These are phyloP conservation scores for Kodamaea jinghongensis DNA, from an alignment of 805 yeast species.

Conservation along the genomic window DNA sequence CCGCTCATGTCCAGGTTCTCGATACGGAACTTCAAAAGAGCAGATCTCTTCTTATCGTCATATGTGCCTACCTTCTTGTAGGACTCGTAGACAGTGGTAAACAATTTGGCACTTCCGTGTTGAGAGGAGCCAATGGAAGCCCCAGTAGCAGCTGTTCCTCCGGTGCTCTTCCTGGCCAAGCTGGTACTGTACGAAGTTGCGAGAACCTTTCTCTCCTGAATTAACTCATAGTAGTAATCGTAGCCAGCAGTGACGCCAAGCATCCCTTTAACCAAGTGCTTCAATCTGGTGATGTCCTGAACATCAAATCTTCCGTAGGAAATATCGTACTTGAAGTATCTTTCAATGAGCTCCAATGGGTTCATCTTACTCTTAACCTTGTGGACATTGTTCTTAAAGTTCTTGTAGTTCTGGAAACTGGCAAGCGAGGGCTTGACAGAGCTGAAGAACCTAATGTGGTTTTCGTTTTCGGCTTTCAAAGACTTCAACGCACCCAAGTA, in stretches of 20 bases:
- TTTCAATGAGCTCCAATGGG: conserved; percentile 20
- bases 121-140: not conserved
- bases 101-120: conserved; percentile 20
- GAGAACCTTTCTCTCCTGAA: conserved; percentile 26
- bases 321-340: conserved; percentile 20
- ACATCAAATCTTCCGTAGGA: conserved; percentile 27
- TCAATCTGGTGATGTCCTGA: conserved; percentile 25
- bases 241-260: conserved; percentile 22
- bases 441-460: conserved; percentile 21
- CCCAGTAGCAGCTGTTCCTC: not conserved
- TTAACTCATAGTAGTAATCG: conserved; percentile 26
- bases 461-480: conserved; percentile 15
- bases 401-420: conserved; percentile 21
- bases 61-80: conserved; percentile 29
- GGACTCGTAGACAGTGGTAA: conserved; percentile 24
- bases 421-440: conserved; percentile 27
- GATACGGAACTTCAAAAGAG: conserved; percentile 18
- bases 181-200: not conserved
- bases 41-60: conserved; percentile 21
- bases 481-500: conserved; percentile 14
- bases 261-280: conserved; percentile 23
- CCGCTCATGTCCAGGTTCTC: conserved; percentile 11
- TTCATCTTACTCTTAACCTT: conserved; percentile 17
- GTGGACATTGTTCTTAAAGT: conserved; percentile 18
- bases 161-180: conserved; percentile 4